phyloP scores from a whole-genome alignment of 2,329 filamentous ascomycete genomes.

The Penicillium sp. region DNA sequence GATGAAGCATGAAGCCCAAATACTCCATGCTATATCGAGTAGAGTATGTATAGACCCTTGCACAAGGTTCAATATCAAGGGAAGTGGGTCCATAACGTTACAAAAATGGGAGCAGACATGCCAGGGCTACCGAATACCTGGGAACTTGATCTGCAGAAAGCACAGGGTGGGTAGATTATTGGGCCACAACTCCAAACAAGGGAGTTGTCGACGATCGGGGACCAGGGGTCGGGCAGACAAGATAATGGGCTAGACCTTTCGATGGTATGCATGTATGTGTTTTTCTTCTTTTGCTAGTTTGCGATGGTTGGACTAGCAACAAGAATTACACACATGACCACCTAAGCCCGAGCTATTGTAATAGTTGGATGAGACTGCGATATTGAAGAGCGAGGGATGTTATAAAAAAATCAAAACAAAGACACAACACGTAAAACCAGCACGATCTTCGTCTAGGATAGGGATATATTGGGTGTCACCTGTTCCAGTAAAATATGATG shows the following conservation, averaged over 20 bases:
- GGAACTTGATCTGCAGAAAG: conserved; percentile 20
- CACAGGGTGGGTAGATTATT: conserved; percentile 17
- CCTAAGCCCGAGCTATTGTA: not conserved
- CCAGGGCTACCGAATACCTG: conserved; percentile 23
- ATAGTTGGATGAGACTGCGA: not conserved
- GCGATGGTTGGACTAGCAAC: not conserved
- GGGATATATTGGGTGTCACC: conserved; percentile 7
- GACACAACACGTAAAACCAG: not conserved
- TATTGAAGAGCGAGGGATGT: not conserved
- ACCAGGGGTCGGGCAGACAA: not conserved
- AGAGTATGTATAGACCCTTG: conserved; percentile 1
- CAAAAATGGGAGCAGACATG: conserved; percentile 20
- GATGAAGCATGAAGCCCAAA: conserved; percentile 3
- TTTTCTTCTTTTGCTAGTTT: not conserved
- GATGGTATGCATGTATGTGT: conserved; percentile 1
- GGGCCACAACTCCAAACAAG: conserved; percentile 24
- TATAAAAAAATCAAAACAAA: not conserved
- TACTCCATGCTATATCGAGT: not conserved
- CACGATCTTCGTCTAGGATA: conserved; percentile 3
- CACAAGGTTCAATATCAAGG: conserved; percentile 4
- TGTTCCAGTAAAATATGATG: not conserved
- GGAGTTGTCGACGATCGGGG: conserved; percentile 7
- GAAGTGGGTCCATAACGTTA: conserved; percentile 12
- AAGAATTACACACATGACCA: conserved; percentile 2
- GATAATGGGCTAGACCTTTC: conserved; percentile 5